Percentiles rank a stretch among this genome's conserved stretches.
Conservation (phyloP, 176 grass and related monocot genomes). For the Rhynchospora breviuscula region DNA sequence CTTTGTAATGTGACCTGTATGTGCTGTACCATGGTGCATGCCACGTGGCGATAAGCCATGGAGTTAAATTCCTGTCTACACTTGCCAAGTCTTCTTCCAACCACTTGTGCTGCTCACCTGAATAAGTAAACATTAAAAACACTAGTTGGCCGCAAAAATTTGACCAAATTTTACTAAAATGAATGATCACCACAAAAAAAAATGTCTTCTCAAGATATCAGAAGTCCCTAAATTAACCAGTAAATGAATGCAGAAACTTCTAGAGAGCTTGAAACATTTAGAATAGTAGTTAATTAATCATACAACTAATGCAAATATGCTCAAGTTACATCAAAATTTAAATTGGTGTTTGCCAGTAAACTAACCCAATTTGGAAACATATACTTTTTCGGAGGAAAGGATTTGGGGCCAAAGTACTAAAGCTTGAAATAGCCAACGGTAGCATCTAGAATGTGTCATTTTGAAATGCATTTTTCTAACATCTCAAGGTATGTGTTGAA, state of each 20-base stretch:
- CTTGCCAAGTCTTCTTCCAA: slow-evolving; percentile 56
- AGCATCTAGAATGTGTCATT: neutral
- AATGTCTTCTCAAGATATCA: neutral
- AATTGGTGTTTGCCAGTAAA: neutral
- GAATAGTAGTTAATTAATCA: neutral
- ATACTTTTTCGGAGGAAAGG: neutral
- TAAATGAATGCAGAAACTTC: neutral
- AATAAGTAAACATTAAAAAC: neutral
- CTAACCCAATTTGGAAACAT: neutral
- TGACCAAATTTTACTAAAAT: neutral
- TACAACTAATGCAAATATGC: neutral
- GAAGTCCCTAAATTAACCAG: neutral
- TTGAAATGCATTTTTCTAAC: neutral
- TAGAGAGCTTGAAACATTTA: neutral
- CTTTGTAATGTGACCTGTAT: slow-evolving; percentile 70
- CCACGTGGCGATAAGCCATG: slow-evolving; percentile 77
- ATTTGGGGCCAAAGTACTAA: neutral
- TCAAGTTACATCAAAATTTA: neutral
- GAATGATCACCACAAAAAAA: neutral
- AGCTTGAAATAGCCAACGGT: neutral
- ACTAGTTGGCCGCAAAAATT: neutral
- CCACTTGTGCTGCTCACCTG: slow-evolving; percentile 74
- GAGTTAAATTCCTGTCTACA: slow-evolving; percentile 65
- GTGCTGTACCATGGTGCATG: slow-evolving; percentile 91
- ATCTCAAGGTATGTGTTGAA: neutral